Percentiles rank a stretch among this genome's conserved stretches.
phyloP scores from a whole-genome alignment of 768 basidiomycete species.

The Pholiota microspora region DNA sequence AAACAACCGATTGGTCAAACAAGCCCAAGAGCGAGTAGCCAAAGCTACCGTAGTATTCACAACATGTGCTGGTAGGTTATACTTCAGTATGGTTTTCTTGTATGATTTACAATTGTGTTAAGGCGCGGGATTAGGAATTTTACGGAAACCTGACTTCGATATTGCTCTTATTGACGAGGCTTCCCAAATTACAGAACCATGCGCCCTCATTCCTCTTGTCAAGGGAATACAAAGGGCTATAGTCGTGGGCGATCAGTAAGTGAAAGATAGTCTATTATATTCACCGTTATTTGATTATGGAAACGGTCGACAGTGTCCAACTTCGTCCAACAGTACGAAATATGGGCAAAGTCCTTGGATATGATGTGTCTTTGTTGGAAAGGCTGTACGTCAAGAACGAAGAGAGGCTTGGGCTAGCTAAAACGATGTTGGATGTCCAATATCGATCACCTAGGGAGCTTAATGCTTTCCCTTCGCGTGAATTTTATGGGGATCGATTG shows the following conservation, averaged over 20 bases:
- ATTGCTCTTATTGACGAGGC: constrained; percentile 69
- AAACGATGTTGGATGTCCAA: constrained; percentile 69
- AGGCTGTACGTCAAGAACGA: constrained; percentile 45
- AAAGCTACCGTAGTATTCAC: constrained; percentile 59
- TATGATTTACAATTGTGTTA: not conserved
- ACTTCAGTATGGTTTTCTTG: not conserved
- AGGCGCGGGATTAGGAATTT: constrained; percentile 57
- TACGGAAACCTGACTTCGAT: constrained; percentile 56
- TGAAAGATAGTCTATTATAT: too few species aligned
- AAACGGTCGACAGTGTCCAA: constrained; percentile 50
- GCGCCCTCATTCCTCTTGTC: constrained; percentile 63
- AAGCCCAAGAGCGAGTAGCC: constrained; percentile 57
- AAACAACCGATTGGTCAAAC: constrained; percentile 52
- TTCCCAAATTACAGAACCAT: constrained; percentile 68
- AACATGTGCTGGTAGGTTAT: constrained; percentile 52
- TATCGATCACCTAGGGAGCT: constrained; percentile 62
- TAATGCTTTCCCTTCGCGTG: constrained; percentile 57
- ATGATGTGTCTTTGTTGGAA: constrained; percentile 63
- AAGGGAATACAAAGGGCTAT: constrained; percentile 59
- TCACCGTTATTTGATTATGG: too few species aligned
- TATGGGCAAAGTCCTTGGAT: constrained; percentile 54
- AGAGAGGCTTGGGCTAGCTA: constrained; percentile 33
- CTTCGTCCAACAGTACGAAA: constrained; percentile 62
- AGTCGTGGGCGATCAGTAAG: constrained; percentile 72
- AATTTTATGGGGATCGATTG: constrained; percentile 59